Evolutionary conservation across 129 eudicot species (phyloP), one percentile per base, ranked within the genome.

Genomic region (Escallonia herrerae): DNA sequence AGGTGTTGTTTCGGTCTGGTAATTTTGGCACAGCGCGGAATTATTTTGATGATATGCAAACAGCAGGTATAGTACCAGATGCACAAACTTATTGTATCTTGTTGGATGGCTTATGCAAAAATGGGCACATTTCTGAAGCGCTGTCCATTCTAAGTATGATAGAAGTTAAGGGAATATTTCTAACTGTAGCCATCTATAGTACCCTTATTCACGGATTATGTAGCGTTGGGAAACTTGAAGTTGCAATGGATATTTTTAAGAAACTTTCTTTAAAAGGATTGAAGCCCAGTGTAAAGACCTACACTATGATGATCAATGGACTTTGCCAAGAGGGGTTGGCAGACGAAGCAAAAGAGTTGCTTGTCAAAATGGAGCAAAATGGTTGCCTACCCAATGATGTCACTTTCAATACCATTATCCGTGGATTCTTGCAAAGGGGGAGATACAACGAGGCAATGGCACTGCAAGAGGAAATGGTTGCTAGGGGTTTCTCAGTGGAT

Each of bases 171-270:
- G 79, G 81, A 50, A 4, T 68, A 37, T 39, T n/a, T 12, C 60
- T 67, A 48, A 46, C 74, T 64, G 69, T 78, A n/a, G 47, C 58
- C 0, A 4, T 15, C 63, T 74, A 82, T 58, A 77, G 55, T 57
- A 68, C 71, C 15, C 74, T 72, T 47, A 69, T 81, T 54, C 67
- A 73, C 41, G 79, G 79, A 33, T 51, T 61, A 38, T 64, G 82
- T 58, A 71, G 68, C 33, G 65, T 60, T 55, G 72, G 73, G 63
- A 68, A 64, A 48, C 60, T 67, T 72, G 70, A 47, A 7, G 58
- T 37, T 11, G 87, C 77, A 0, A 38, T 54, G 12, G 60, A 74
- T 45, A 60, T 77, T 15, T 82, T 77, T 10, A 15, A 22, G 33
- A 22, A 22, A 22, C 33, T 22, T 22, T 22, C 33, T 22, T 22